Evolutionary conservation across 352 stramenopile genomes (phyloP).

Genomic region (Globisporangium paroecandrum): DNA sequence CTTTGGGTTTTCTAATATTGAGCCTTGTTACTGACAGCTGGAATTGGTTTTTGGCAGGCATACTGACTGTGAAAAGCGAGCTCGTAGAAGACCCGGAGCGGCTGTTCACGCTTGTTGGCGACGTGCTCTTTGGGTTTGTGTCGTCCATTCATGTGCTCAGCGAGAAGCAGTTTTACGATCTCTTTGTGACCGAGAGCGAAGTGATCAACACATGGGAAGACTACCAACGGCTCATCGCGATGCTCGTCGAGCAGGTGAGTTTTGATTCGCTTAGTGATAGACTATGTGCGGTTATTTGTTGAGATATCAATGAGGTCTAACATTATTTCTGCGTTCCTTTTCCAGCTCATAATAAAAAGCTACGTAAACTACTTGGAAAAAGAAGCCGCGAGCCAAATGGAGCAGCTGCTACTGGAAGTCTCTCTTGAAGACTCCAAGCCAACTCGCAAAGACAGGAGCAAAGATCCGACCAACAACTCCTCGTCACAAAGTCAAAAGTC

Average conservation of each 20-base stretch:
- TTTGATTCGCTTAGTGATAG: background rate
- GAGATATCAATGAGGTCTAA: background rate
- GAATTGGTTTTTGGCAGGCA: conserved; percentile 28
- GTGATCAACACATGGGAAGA: conserved; percentile 80
- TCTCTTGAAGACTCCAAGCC: conserved; percentile 30
- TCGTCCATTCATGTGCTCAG: conserved; percentile 58
- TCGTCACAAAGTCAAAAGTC: background rate
- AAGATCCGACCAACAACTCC: background rate
- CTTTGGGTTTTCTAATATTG: background rate
- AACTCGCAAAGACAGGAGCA: conserved; percentile 2
- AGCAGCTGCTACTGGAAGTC: conserved; percentile 59
- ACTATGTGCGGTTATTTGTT: background rate
- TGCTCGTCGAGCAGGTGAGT: conserved; percentile 74
- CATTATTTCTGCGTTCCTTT: background rate
- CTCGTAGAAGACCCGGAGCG: conserved; percentile 61
- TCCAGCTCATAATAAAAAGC: conserved; percentile 69
- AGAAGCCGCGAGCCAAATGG: conserved; percentile 71
- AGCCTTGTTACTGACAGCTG: conserved; percentile 1
- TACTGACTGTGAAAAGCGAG: conserved; percentile 84
- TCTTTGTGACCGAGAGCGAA: conserved; percentile 80
- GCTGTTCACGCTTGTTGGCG: conserved; percentile 61
- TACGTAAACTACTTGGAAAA: conserved; percentile 69
- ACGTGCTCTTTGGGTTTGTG: conserved; percentile 66
- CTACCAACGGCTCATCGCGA: conserved; percentile 79
- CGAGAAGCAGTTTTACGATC: conserved; percentile 55